These are phyloP conservation scores for Ceratocystis cubensis DNA, from an alignment of 2,329 filamentous ascomycete genomes.

Conservation along the genomic window DNA sequence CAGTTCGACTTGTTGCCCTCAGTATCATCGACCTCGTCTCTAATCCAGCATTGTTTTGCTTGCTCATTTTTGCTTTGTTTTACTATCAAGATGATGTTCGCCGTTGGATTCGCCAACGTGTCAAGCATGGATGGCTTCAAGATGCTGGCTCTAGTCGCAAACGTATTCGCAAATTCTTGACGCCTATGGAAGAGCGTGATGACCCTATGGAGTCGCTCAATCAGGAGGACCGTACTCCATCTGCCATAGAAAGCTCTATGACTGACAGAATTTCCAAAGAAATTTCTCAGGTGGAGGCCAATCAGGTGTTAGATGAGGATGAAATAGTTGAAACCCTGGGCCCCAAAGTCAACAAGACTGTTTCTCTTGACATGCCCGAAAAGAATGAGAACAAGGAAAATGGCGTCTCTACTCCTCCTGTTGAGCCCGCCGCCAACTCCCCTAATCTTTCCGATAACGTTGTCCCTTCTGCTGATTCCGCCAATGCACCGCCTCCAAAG, in stretches of 20 bases:
- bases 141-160: conserved; percentile 16
- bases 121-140: conserved; percentile 15
- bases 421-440: conserved; percentile 7
- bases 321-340: background rate
- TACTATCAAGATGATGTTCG: conserved; percentile 37
- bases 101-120: conserved; percentile 24
- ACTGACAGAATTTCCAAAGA: conserved; percentile 6
- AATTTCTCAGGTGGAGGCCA: background rate
- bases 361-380: background rate
- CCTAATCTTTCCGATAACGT: conserved; percentile 16
- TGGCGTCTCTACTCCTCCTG: background rate
- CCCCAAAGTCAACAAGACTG: background rate
- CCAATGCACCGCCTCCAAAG: conserved; percentile 31
- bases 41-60: conserved; percentile 40
- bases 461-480: conserved; percentile 7
- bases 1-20: conserved; percentile 25
- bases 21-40: conserved; percentile 43
- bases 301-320: background rate
- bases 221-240: background rate
- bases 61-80: conserved; percentile 34
- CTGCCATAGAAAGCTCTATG: background rate
- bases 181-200: conserved; percentile 18
- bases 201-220: conserved; percentile 13
- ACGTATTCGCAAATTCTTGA: conserved; percentile 17
- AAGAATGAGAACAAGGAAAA: conserved; percentile 5